phyloP scores from a whole-genome alignment of 2,329 filamentous ascomycete genomes.

The Apiospora phragmitis region DNA sequence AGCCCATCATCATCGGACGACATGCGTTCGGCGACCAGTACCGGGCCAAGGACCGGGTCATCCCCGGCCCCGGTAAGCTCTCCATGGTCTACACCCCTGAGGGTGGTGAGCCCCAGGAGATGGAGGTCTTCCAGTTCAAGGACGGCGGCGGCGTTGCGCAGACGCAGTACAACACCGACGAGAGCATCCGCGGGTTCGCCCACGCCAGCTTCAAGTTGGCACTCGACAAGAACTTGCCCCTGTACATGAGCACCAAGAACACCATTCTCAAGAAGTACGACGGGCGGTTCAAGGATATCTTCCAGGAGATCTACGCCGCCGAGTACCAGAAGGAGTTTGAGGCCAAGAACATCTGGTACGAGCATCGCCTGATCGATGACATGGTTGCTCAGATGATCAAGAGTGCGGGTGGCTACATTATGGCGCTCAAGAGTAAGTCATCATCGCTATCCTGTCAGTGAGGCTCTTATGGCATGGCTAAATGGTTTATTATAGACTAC shows the following conservation, averaged over 20 bases:
- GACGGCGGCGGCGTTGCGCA: constrained; percentile 84
- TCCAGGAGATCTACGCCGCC: constrained; percentile 92
- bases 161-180: constrained; percentile 98
- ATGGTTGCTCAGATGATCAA: constrained; percentile 99
- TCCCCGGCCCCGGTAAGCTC: constrained; percentile 80
- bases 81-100: constrained; percentile 93
- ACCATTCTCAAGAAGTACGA: constrained; percentile 99
- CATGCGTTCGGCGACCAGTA: constrained; percentile 99
- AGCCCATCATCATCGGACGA: constrained; percentile 98
- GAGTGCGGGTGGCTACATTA: constrained; percentile 92
- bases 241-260: constrained; percentile 99
- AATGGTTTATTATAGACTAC: constrained; percentile 66
- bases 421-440: constrained; percentile 91
- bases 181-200: constrained; percentile 92
- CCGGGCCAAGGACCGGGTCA: constrained; percentile 88
- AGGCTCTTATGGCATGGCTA: background rate
- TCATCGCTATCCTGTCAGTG: background rate
- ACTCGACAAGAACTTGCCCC: constrained; percentile 79
- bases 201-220: constrained; percentile 97
- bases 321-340: constrained; percentile 89
- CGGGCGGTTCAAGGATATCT: constrained; percentile 98
- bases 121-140: constrained; percentile 90
- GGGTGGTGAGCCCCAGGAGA: constrained; percentile 76
- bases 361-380: constrained; percentile 98
- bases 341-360: constrained; percentile 94